phyloP scores from a whole-genome alignment of 345 rosid genomes.

The Adansonia digitata region DNA sequence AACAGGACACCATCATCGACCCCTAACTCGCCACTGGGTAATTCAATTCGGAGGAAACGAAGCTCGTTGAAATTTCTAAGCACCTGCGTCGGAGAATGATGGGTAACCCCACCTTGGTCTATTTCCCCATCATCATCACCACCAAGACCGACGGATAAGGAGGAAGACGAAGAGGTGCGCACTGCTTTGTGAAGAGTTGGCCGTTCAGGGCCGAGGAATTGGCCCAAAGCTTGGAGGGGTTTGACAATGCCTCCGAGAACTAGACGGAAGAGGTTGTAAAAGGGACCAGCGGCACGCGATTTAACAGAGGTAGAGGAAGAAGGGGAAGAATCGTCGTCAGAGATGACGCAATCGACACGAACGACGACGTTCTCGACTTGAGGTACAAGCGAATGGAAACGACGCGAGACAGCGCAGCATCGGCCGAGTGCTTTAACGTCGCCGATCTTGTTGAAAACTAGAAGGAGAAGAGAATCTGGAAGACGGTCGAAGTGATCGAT shows the following conservation, averaged over 20 bases:
- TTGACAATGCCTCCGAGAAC: slow-evolving; percentile 65
- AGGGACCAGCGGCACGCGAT: slow-evolving; percentile 38
- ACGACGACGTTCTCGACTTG: slow-evolving; percentile 85
- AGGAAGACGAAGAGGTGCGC: slow-evolving; percentile 16
- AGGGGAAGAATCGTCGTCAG: slow-evolving; percentile 64
- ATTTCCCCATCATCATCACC: slow-evolving; percentile 43
- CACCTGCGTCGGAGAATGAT: slow-evolving; percentile 94
- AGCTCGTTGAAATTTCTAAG: slow-evolving; percentile 84
- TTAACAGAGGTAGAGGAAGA: slow-evolving; percentile 42
- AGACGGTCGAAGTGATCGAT: slow-evolving; percentile 87
- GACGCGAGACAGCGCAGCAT: slow-evolving; percentile 77
- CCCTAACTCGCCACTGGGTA: slow-evolving; percentile 83
- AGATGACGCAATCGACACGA: slow-evolving; percentile 86
- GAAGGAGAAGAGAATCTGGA: slow-evolving; percentile 70
- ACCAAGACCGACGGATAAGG: slow-evolving; percentile 44
- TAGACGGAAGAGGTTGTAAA: slow-evolving; percentile 49
- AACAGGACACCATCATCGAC: slow-evolving; percentile 76
- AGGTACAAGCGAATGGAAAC: slow-evolving; percentile 70
- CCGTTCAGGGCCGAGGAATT: slow-evolving; percentile 54
- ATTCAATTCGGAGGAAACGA: slow-evolving; percentile 73
- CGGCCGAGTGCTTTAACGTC: slow-evolving; percentile 93
- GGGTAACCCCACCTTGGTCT: slow-evolving; percentile 82
- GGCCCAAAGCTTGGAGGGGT: slow-evolving; percentile 75
- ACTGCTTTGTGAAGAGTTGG: not conserved
- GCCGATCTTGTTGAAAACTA: slow-evolving; percentile 76